Evolutionary conservation across 1,139 yeast genomes (phyloP).

Genomic region (Lodderomyces elongisporus): DNA sequence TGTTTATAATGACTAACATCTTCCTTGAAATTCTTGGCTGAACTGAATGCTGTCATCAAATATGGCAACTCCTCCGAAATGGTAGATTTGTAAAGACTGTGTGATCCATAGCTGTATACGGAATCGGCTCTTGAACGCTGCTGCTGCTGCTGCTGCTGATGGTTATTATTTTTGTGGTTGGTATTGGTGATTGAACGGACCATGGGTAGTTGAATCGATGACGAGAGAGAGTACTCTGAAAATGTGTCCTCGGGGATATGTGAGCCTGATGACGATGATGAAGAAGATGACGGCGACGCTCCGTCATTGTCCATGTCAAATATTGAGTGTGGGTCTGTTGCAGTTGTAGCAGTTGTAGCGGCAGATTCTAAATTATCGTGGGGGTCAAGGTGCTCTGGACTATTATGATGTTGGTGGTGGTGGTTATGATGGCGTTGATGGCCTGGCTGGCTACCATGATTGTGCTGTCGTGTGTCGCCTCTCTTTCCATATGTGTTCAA

Average conservation of each 20-base stretch:
- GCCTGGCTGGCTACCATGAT: not conserved
- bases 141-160: slow-evolving; percentile 8
- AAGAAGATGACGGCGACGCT: slow-evolving; percentile 2
- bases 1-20: slow-evolving; percentile 33
- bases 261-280: too few species aligned
- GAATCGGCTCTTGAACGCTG: slow-evolving; percentile 21
- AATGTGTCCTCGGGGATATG: slow-evolving; percentile 20
- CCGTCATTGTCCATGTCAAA: not conserved
- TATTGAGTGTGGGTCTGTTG: slow-evolving; percentile 1
- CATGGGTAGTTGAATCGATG: slow-evolving; percentile 30
- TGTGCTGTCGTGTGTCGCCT: slow-evolving; percentile 1
- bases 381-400: not conserved
- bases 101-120: slow-evolving; percentile 20
- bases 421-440: not conserved
- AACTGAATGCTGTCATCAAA: slow-evolving; percentile 53
- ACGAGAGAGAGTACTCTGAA: slow-evolving; percentile 29
- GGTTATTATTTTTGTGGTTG: too few species aligned
- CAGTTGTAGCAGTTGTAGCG: not conserved
- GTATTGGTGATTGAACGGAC: slow-evolving; percentile 36
- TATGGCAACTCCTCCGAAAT: slow-evolving; percentile 53
- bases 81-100: slow-evolving; percentile 39
- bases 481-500: too few species aligned
- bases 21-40: slow-evolving; percentile 47
- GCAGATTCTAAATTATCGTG: not conserved
- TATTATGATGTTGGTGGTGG: not conserved